Conservation (phyloP, 805 yeast genomes). For the Zygoascus flipseniorum region DNA sequence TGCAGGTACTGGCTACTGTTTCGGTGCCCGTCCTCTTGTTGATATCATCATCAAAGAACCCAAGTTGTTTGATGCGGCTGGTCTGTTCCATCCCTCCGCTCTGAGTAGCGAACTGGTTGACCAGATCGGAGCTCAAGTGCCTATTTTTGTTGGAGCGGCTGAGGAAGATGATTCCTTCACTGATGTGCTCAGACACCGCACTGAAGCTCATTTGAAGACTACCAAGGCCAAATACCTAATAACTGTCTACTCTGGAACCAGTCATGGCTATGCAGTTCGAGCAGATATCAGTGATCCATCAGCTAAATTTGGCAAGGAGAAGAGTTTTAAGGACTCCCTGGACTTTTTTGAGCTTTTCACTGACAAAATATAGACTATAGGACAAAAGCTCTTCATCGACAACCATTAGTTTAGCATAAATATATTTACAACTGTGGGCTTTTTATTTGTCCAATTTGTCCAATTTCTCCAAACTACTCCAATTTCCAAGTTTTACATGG, state of each 20-base stretch:
- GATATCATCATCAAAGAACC: not conserved
- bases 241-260: constrained; percentile 50
- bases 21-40: constrained; percentile 48
- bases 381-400: too few species aligned
- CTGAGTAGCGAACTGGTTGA: not conserved
- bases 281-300: constrained; percentile 53
- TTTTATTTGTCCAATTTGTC: too few species aligned
- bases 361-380: not conserved
- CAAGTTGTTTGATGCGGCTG: not conserved
- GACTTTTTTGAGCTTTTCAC: constrained; percentile 8
- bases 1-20: constrained; percentile 71
- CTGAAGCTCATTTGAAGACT: constrained; percentile 50
- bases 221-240: constrained; percentile 49
- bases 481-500: too few species aligned
- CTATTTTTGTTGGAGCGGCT: constrained; percentile 60
- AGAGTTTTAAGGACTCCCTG: constrained; percentile 34
- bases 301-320: constrained; percentile 58
- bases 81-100: not conserved
- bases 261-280: constrained; percentile 73
- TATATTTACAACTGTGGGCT: too few species aligned
- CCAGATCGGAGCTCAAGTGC: not conserved
- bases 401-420: too few species aligned
- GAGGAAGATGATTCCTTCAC: constrained; percentile 61
- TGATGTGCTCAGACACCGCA: constrained; percentile 48
- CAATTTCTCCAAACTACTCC: too few species aligned